These are phyloP conservation scores for Metschnikowia colocasiae DNA, from an alignment of 805 yeast species.

Conservation along the genomic window DNA sequence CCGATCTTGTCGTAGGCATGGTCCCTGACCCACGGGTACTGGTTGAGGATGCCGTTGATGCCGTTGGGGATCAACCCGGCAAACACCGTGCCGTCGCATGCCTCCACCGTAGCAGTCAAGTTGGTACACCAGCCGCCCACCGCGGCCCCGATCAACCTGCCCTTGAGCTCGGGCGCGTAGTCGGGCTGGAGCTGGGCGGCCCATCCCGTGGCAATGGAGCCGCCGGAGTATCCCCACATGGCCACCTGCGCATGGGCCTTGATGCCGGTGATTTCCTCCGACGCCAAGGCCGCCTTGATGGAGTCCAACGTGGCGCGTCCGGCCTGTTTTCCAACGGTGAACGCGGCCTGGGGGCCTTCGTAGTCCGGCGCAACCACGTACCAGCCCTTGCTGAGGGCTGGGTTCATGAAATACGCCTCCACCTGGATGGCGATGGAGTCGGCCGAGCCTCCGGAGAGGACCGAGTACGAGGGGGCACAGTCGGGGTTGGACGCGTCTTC, in stretches of 20 bases:
- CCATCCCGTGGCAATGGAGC: slow-evolving; percentile 36
- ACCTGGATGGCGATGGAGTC: slow-evolving; percentile 15
- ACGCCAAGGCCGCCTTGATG: slow-evolving; percentile 24
- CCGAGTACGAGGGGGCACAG: slow-evolving; percentile 23
- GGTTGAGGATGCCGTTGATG: slow-evolving; percentile 28
- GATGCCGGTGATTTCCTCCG: slow-evolving; percentile 20
- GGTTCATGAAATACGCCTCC: slow-evolving; percentile 14
- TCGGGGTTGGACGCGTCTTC: slow-evolving; percentile 21
- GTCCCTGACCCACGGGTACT: slow-evolving; percentile 25
- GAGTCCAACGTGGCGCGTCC: slow-evolving; percentile 31
- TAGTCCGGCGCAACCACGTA: slow-evolving; percentile 33
- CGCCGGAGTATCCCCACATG: slow-evolving; percentile 40
- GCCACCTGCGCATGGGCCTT: slow-evolving; percentile 19
- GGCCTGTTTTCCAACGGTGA: slow-evolving; percentile 29
- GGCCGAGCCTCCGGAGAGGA: slow-evolving; percentile 13
- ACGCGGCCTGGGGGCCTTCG: slow-evolving; percentile 32
- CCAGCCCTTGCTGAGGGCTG: slow-evolving; percentile 26
- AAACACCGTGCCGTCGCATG: slow-evolving; percentile 24
- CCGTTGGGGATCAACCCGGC: slow-evolving; percentile 31
- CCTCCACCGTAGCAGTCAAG: slow-evolving; percentile 25
- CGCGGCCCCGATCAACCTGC: slow-evolving; percentile 28
- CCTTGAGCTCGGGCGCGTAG: slow-evolving; percentile 32
- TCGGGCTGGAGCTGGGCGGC: slow-evolving; percentile 34
- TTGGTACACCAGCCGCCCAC: slow-evolving; percentile 37
- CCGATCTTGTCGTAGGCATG: neutral